Evolutionary conservation across 2,329 filamentous ascomycete species (phyloP).

Genomic region (Monosporascus cannonballus): DNA sequence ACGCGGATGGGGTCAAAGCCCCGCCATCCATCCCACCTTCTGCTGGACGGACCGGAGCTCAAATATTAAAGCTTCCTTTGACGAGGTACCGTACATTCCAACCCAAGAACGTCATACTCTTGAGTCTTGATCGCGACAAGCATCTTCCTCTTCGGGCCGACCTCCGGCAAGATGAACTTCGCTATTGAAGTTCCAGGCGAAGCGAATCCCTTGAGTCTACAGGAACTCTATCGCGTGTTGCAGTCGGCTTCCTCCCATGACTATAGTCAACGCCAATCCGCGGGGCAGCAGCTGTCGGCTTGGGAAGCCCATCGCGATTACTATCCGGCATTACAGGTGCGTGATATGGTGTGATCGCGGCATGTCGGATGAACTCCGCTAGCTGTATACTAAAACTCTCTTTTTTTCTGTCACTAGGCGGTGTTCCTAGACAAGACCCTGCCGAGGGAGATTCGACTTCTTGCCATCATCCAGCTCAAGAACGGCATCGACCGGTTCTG

Average conservation of each 20-base stretch:
- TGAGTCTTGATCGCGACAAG: too few species aligned
- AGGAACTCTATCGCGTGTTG: constrained; percentile 59
- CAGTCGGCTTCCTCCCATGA: constrained; percentile 58
- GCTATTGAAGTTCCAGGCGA: constrained; percentile 76
- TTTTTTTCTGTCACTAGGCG: constrained; percentile 40
- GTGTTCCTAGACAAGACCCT: constrained; percentile 76
- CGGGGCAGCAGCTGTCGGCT: constrained; percentile 62
- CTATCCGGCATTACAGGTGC: constrained; percentile 63
- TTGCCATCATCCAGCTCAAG: constrained; percentile 90
- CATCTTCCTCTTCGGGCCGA: background rate
- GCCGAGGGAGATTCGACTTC: constrained; percentile 73
- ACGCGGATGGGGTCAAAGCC: background rate
- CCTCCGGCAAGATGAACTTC: constrained; percentile 51
- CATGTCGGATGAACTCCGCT: background rate
- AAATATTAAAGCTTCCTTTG: too few species aligned
- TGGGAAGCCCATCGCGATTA: constrained; percentile 66
- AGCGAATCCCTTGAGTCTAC: constrained; percentile 61
- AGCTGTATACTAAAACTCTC: constrained; percentile 1
- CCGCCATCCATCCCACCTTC: background rate
- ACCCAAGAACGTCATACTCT: too few species aligned
- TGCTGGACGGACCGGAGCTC: background rate
- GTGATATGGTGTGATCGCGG: background rate
- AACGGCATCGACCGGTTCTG: constrained; percentile 96
- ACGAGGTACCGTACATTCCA: too few species aligned
- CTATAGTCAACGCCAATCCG: constrained; percentile 57